Base-by-base conservation (phyloP, 352 stramenopile genomes). In the Globisporangium emineosum region DNA sequence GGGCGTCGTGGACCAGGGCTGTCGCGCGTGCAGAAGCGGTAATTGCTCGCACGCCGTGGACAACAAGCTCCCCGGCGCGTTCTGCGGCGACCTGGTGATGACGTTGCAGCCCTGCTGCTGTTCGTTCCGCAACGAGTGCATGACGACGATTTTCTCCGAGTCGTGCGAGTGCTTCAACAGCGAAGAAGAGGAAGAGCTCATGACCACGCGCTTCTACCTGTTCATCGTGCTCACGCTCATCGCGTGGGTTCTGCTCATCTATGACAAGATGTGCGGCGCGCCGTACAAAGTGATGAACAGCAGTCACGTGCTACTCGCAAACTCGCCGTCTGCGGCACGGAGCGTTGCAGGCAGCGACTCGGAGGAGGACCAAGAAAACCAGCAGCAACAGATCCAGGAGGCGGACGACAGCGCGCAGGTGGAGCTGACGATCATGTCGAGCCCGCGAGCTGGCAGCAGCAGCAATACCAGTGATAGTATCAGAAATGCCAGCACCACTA, bases 241-340 rank as follows among this genome's bases (percentile, higher is more conserved):
- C 42, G 76, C 81, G 5, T 90, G 83, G 81, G 70, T 66, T 9
- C 57, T 87, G 23, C 64, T 92, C 30, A 69, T 86, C 51, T 90
- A 88, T 65, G 83, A 92, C 64, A 86, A 85, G 63, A 92, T 89
- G 83, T 92, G 83, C 33, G 69, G 70, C 1, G 78, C 79, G 0
- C 81, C 81, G 6, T 90, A 90, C 71, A 92, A 92, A 68, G 75
- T 92, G 63, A 85, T 83, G 68, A 90, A 92, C 71, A 91, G 83
- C 65, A 89, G 78, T 60, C 83, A 84, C 51, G 76, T 89, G 60
- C 66, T 82, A 58, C 71, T 91, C 32, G 76, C 82, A 13, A 81
- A 69, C 65, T 82, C 80, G 8, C 82, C 80, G 13, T 86, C 80
- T 3, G 75, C 71, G 6, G 81, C 66, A 25, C 66, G 63, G 33